phyloP scores from a whole-genome alignment of 2,329 filamentous ascomycete species.

The Colletotrichum sp. region DNA sequence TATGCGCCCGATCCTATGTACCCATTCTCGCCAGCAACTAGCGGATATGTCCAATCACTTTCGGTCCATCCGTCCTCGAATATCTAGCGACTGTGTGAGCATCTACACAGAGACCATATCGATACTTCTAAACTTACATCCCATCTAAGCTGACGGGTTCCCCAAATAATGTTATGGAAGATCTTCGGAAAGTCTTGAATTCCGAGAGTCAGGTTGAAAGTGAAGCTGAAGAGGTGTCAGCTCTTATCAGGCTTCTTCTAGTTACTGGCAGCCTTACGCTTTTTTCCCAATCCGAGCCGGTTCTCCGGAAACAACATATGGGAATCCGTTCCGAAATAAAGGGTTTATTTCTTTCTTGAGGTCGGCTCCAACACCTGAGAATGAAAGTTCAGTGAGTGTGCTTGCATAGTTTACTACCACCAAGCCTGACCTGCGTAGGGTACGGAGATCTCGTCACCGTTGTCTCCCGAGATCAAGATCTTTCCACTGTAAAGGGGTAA shows the following conservation, averaged over 20 bases:
- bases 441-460: slow-evolving; percentile 36
- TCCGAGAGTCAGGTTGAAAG: slow-evolving; percentile 67
- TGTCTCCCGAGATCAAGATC: slow-evolving; percentile 32
- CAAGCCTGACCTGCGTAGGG: slow-evolving; percentile 33
- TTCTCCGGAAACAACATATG: neutral
- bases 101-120: neutral
- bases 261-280: neutral
- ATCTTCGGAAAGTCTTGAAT: slow-evolving; percentile 25
- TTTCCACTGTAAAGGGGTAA: slow-evolving; percentile 39
- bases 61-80: slow-evolving; percentile 44
- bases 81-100: slow-evolving; percentile 28
- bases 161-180: slow-evolving; percentile 22
- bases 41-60: slow-evolving; percentile 47
- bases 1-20: slow-evolving; percentile 45
- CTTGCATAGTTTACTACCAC: neutral
- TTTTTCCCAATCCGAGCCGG: neutral
- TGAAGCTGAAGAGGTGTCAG: slow-evolving; percentile 41
- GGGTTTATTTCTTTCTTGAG: slow-evolving; percentile 23
- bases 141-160: slow-evolving; percentile 24
- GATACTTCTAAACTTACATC: slow-evolving; percentile 1
- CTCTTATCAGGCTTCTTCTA: neutral
- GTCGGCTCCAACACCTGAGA: slow-evolving; percentile 24
- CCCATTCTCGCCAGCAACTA: slow-evolving; percentile 37
- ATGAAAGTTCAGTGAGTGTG: neutral
- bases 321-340: slow-evolving; percentile 14